These are phyloP conservation scores for Penstemon eatonii DNA, from an alignment of 257 asterid species.

Conservation along the genomic window DNA sequence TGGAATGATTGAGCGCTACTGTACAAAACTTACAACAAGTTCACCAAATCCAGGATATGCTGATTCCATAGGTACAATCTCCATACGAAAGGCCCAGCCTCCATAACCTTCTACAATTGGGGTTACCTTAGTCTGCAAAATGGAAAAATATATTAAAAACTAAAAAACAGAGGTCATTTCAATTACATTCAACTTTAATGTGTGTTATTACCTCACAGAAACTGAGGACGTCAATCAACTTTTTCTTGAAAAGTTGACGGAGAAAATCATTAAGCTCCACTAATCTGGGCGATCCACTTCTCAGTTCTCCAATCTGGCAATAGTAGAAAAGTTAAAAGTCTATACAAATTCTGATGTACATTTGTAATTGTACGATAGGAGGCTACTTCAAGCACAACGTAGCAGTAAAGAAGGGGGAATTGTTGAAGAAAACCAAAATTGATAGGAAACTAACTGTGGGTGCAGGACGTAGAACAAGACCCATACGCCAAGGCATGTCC, in stretches of 20 bases:
- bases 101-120: constrained; percentile 99
- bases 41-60: constrained; percentile 98
- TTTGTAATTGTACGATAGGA: constrained; percentile 16
- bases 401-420: constrained; percentile 3
- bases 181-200: constrained; percentile 20
- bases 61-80: constrained; percentile 92
- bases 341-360: constrained; percentile 18
- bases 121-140: constrained; percentile 86
- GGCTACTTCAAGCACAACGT: constrained; percentile 18
- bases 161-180: constrained; percentile 12
- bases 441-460: constrained; percentile 67
- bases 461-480: constrained; percentile 97
- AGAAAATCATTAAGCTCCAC: constrained; percentile 87
- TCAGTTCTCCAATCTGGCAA: constrained; percentile 86
- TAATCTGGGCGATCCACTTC: constrained; percentile 97
- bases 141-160: constrained; percentile 36
- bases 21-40: constrained; percentile 69
- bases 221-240: constrained; percentile 86
- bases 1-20: not conserved
- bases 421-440: constrained; percentile 4
- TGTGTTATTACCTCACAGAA: constrained; percentile 74
- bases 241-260: constrained; percentile 70
- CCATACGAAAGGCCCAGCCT: constrained; percentile 97
- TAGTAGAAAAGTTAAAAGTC: constrained; percentile 28
- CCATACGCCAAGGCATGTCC: constrained; percentile 99